Evolutionary conservation across 768 basidiomycete species (phyloP), one percentile per base, ranked within the genome.

Genomic region (Lactifluus piperatus): DNA sequence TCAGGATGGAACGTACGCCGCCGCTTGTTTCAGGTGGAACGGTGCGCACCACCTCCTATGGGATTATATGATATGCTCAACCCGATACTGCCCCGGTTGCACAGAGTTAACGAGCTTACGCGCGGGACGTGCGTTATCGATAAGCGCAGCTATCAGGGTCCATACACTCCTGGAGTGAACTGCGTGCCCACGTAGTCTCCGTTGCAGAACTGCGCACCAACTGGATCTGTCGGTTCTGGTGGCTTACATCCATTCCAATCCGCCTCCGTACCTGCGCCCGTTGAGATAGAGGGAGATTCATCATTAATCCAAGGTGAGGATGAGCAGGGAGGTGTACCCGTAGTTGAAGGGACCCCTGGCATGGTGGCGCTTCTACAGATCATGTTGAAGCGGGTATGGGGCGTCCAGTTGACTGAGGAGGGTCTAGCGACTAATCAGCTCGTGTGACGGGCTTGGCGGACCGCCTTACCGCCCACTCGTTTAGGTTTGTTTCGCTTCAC

Each of bases 61-160:
- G 29, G 46, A 0, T 57, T 36, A 47, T 44, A 51, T 16, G 22
- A 41, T 27, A 43, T 27, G 4, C 50, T 32, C 8, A 43, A 27
- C 58, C 37, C 52, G 34, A 26, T 46, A 16, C 39, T 36, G 27
- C 1, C 5, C 18, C 0, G 13, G n/a, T 34, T 36, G 39, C 29
- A 44, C 50, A 88, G 92, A 48, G 75, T 69, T 2, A 92, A 90
- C 0, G 91, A 94, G 68, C 67, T 87, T 20, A 93, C 91, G 6
- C 78, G 90, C 30, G 91, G 92, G 11, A 92, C 94, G 88, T 77
- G 92, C 61, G 88, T 94, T 1, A 80, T 89, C 11, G 92, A 95
- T 69, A 75, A 88, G 62, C 78, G 92, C 44, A 78, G 77, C 9
- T 87, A 86, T 52, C 71, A 74, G 51, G 76, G 79, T n/a, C 84